These are phyloP conservation scores for Colletotrichum sp. DNA, from an alignment of 2,329 filamentous ascomycete species.

Conservation along the genomic window DNA sequence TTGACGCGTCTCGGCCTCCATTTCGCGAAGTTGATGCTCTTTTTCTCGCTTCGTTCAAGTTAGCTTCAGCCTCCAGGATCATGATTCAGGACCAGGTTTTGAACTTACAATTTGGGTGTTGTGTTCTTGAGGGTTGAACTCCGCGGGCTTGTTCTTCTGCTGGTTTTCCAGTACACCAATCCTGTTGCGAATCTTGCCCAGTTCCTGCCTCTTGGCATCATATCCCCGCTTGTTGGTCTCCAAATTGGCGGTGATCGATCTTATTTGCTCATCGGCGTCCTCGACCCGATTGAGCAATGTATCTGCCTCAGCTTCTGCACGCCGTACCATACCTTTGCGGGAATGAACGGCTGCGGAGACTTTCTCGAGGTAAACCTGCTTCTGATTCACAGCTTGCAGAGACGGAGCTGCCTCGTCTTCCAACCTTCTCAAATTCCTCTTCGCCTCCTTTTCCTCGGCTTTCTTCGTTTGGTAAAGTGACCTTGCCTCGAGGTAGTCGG, in stretches of 20 bases:
- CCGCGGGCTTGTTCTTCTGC: conserved; percentile 64
- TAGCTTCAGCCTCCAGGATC: not conserved
- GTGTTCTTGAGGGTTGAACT: conserved; percentile 73
- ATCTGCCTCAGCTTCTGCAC: conserved; percentile 58
- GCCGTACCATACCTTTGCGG: conserved; percentile 58
- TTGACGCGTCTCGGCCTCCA: conserved; percentile 47
- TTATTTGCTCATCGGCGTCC: conserved; percentile 25
- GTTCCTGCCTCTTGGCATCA: conserved; percentile 55
- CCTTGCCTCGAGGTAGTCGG: conserved; percentile 66
- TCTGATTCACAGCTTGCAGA: conserved; percentile 70
- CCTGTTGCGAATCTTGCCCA: conserved; percentile 53
- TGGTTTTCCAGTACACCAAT: conserved; percentile 70
- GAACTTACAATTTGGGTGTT: conserved; percentile 74
- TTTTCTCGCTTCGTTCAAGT: conserved; percentile 58
- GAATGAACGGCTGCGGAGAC: conserved; percentile 61
- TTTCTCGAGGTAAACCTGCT: conserved; percentile 68
- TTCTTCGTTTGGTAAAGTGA: conserved; percentile 57
- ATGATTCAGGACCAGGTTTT: not conserved
- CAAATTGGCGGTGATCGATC: conserved; percentile 43
- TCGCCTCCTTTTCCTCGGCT: conserved; percentile 56
- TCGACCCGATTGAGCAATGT: conserved; percentile 47
- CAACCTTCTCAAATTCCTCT: conserved; percentile 63
- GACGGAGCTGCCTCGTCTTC: conserved; percentile 68
- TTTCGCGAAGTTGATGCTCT: conserved; percentile 61
- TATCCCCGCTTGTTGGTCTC: conserved; percentile 57